phyloP scores from a whole-genome alignment of 805 yeast species.

The Yamadazyma sp. region DNA sequence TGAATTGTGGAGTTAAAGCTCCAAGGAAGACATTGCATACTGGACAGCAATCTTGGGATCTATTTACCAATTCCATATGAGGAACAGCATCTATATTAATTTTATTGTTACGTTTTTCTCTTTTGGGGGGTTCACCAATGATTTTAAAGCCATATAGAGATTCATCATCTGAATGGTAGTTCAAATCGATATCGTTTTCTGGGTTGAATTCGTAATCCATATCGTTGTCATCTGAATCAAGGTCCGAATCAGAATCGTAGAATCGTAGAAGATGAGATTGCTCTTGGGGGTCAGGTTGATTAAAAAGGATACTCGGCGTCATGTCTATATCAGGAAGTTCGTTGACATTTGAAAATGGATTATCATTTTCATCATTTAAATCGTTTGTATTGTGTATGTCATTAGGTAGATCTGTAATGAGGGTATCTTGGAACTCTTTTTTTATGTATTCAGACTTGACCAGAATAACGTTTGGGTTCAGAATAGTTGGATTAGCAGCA shows the following conservation, averaged over 20 bases:
- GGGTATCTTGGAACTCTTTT: too few relatives aligned
- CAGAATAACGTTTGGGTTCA: too few relatives aligned
- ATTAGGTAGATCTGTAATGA: too few relatives aligned
- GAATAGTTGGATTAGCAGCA: too few relatives aligned
- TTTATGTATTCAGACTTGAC: too few relatives aligned
- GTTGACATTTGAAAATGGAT: too few relatives aligned
- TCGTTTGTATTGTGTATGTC: too few relatives aligned
- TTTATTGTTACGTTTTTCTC: constrained; percentile 5
- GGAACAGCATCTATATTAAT: constrained; percentile 8
- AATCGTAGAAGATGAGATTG: constrained; percentile 6
- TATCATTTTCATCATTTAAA: too few relatives aligned
- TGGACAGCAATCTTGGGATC: constrained; percentile 8
- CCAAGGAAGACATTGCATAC: constrained; percentile 12
- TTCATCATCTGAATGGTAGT: constrained; percentile 13
- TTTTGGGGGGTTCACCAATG: constrained; percentile 8
- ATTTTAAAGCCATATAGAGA: constrained; percentile 10
- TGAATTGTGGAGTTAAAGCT: constrained; percentile 5
- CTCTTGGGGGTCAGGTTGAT: too few relatives aligned
- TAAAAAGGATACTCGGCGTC: too few relatives aligned
- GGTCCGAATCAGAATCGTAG: constrained; percentile 12
- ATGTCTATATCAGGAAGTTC: too few relatives aligned
- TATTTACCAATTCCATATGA: constrained; percentile 7
- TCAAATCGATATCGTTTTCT: constrained; percentile 12
- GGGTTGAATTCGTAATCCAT: constrained; percentile 8
- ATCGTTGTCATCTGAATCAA: constrained; percentile 8